Evolutionary conservation across 192 early-diverging fungal species (phyloP).

Genomic region (Backusella sp.): DNA sequence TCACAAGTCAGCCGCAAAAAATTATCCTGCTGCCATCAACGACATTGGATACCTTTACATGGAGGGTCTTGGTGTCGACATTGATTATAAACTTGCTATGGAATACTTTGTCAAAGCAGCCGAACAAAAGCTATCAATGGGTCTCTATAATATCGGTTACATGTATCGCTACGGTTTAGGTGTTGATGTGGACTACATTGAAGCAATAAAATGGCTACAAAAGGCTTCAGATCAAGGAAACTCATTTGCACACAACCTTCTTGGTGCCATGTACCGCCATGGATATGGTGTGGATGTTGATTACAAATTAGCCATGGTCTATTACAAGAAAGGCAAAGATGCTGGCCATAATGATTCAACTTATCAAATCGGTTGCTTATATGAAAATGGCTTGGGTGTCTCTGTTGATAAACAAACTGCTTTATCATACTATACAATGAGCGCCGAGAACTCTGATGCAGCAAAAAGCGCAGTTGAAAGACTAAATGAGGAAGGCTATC

Average conservation of each 20-base stretch:
- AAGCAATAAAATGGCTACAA: background rate
- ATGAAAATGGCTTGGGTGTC: background rate
- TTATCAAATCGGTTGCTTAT: background rate
- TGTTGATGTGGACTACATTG: background rate
- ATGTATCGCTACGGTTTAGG: background rate
- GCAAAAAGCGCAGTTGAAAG: background rate
- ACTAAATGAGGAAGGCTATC: background rate
- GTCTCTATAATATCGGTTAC: background rate
- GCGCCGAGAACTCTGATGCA: background rate
- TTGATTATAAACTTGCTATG: background rate
- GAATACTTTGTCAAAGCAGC: background rate
- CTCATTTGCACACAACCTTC: background rate
- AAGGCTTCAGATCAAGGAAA: background rate
- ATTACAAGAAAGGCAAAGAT: background rate
- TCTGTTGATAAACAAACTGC: background rate
- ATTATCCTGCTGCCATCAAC: background rate
- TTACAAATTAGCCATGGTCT: background rate
- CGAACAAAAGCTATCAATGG: background rate
- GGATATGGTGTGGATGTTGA: background rate
- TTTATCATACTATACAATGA: background rate
- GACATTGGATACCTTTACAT: background rate
- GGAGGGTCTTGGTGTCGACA: background rate
- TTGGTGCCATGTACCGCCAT: background rate
- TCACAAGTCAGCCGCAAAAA: background rate
- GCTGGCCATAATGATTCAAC: background rate